phyloP scores from a whole-genome alignment of 1,284 basidiomycete species.

The Cystobasidium pallidum region DNA sequence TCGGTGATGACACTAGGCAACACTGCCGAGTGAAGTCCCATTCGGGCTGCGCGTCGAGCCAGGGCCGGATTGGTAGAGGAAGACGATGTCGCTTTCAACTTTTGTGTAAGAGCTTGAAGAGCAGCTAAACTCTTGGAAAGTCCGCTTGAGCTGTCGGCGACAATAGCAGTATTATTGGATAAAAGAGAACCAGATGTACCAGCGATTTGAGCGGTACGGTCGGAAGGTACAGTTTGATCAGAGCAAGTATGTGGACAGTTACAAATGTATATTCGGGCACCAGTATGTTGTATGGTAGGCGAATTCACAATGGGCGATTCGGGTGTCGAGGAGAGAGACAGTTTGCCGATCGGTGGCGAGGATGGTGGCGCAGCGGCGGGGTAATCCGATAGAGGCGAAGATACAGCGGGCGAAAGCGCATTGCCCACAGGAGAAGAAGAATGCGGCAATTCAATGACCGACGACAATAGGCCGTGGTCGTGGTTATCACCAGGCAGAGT shows the following conservation, averaged over 20 bases:
- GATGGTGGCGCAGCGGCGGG: slow-evolving; percentile 10
- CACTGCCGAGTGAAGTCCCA: background rate
- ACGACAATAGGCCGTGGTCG: background rate
- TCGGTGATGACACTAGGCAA: background rate
- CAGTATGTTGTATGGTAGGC: background rate
- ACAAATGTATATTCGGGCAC: background rate
- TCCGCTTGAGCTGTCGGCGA: slow-evolving; percentile 42
- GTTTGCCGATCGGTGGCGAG: slow-evolving; percentile 35
- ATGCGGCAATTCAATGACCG: background rate
- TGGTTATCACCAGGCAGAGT: background rate
- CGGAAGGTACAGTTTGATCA: background rate
- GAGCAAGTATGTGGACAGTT: background rate
- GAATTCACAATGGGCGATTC: background rate
- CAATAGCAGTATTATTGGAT: background rate
- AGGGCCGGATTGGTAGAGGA: slow-evolving; percentile 3
- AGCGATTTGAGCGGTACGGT: no score
- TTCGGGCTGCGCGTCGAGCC: slow-evolving; percentile 16
- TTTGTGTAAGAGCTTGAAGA: slow-evolving; percentile 27
- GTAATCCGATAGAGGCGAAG: background rate
- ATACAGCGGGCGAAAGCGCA: background rate
- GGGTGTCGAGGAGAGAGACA: slow-evolving; percentile 19
- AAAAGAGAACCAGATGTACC: background rate
- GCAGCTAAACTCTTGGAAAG: slow-evolving; percentile 39
- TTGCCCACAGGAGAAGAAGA: background rate
- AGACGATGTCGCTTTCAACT: slow-evolving; percentile 19